These are phyloP conservation scores for Exophiala sideris DNA, from an alignment of 2,329 filamentous ascomycete species.

Conservation along the genomic window DNA sequence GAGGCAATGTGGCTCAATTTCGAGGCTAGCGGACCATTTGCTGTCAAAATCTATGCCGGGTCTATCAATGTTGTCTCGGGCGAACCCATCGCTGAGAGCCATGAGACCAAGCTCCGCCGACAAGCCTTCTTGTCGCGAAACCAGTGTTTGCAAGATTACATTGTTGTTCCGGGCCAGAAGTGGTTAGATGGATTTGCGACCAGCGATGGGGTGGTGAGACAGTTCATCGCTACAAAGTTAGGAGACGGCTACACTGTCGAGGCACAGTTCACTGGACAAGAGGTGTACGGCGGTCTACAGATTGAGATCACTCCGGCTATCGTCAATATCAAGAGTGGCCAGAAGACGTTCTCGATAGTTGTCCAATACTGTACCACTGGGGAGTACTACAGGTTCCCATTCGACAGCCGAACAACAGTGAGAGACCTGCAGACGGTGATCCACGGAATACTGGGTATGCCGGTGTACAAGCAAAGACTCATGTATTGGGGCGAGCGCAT, in stretches of 20 bases:
- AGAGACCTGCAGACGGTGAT: not conserved
- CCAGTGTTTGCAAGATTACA: constrained; percentile 50
- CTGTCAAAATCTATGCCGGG: constrained; percentile 40
- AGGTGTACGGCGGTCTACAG: constrained; percentile 42
- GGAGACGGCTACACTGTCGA: constrained; percentile 46
- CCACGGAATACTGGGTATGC: not conserved
- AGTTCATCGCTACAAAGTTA: constrained; percentile 49
- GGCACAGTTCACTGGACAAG: constrained; percentile 44
- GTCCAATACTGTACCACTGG: no score
- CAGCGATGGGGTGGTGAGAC: constrained; percentile 37
- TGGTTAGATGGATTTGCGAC: constrained; percentile 45
- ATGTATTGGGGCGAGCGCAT: not conserved
- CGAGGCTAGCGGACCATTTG: not conserved
- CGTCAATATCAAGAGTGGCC: no score
- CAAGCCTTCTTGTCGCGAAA: no score
- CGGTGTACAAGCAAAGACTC: not conserved
- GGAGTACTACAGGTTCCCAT: no score
- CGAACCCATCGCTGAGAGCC: no score
- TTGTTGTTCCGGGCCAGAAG: constrained; percentile 39
- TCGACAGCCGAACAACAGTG: not conserved
- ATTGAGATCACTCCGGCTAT: constrained; percentile 41
- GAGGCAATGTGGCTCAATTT: not conserved
- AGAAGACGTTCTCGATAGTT: no score
- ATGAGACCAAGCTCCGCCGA: no score
- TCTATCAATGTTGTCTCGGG: constrained; percentile 45